These are phyloP conservation scores for Salix suchowensis DNA, from an alignment of 345 rosid species.

Conservation along the genomic window DNA sequence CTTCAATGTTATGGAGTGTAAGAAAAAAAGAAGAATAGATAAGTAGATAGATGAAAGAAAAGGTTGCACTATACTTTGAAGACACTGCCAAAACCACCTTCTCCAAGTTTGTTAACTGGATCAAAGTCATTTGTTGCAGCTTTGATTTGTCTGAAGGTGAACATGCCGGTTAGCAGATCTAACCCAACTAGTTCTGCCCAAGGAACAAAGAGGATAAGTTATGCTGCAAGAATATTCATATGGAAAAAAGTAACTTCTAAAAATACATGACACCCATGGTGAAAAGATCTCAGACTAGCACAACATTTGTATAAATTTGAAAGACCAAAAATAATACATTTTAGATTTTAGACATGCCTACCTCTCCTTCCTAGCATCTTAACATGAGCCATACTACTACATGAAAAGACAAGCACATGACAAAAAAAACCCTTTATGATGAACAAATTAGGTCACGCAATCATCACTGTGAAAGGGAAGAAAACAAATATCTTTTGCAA, in stretches of 20 bases:
- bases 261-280: background rate
- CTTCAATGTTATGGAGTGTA: background rate
- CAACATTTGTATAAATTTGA: background rate
- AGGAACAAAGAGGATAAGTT: background rate
- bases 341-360: background rate
- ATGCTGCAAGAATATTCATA: background rate
- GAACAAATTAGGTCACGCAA: background rate
- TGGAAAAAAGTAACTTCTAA: background rate
- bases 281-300: too few species aligned
- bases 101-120: slow-evolving; percentile 48
- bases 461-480: background rate
- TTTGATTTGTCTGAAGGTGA: slow-evolving; percentile 46
- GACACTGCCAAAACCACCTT: slow-evolving; percentile 72
- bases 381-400: background rate
- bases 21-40: background rate
- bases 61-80: slow-evolving; percentile 36
- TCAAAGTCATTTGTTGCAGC: slow-evolving; percentile 52
- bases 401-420: background rate
- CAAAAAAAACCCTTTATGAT: background rate
- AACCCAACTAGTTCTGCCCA: slow-evolving; percentile 37
- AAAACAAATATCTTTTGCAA: background rate
- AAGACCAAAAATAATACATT: background rate
- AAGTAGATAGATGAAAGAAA: background rate
- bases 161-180: slow-evolving; percentile 39
- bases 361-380: background rate